Percentiles rank a stretch among this genome's conserved stretches.
phyloP scores from a whole-genome alignment of 176 grass and related monocot genomes.

The Otatea glauca region DNA sequence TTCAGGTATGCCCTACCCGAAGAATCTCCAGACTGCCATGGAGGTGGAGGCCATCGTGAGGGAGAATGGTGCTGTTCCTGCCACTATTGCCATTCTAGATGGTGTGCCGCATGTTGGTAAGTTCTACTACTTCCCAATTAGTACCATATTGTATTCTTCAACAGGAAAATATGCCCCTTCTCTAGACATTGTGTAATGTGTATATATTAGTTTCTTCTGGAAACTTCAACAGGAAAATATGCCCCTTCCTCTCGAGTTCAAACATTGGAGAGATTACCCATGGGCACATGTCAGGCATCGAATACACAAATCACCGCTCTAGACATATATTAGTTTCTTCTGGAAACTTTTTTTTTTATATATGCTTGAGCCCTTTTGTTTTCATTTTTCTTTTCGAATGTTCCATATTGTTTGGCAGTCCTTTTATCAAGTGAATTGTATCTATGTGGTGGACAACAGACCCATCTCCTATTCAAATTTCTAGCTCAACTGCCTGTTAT shows the following conservation, averaged over 20 bases:
- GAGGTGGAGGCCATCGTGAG: slow-evolving; percentile 85
- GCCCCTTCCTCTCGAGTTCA: neutral
- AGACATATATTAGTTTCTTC: neutral
- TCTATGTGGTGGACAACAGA: neutral
- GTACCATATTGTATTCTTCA: neutral
- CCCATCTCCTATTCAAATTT: neutral
- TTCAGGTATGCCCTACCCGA: slow-evolving; percentile 91
- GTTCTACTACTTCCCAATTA: neutral
- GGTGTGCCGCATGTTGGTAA: slow-evolving; percentile 74
- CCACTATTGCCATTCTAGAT: slow-evolving; percentile 80
- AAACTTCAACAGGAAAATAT: neutral
- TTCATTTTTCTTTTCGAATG: too few relatives aligned
- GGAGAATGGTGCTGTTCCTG: slow-evolving; percentile 73
- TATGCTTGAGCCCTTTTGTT: neutral
- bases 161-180: neutral
- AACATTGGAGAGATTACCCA: neutral
- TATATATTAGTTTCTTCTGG: too few relatives aligned
- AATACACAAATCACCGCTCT: neutral
- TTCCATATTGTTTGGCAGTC: neutral
- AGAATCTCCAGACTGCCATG: slow-evolving; percentile 78
- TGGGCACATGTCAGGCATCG: neutral
- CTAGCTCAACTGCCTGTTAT: neutral
- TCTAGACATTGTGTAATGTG: too few relatives aligned
- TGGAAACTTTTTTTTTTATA: neutral
- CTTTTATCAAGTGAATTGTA: neutral